Evolutionary conservation across 805 yeast species (phyloP).

Genomic region (Kregervanrija pseudodelftensis): DNA sequence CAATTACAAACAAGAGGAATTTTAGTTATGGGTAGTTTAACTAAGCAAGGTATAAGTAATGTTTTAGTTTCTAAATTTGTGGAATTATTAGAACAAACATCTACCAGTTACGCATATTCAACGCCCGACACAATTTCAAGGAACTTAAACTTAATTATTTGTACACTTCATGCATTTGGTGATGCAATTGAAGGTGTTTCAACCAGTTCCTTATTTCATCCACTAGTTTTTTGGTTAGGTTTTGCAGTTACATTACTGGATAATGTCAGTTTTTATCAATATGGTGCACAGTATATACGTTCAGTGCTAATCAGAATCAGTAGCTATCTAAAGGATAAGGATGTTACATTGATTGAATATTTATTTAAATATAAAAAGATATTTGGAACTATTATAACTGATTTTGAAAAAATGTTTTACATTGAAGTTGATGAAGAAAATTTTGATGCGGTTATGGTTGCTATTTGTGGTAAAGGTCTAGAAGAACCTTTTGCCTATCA

Average conservation of each 20-base stretch:
- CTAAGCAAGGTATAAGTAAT: conserved; percentile 57
- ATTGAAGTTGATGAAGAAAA: conserved; percentile 35
- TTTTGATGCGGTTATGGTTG: conserved; percentile 44
- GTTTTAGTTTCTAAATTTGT: conserved; percentile 28
- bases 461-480: conserved; percentile 48
- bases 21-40: conserved; percentile 61
- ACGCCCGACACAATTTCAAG: neutral
- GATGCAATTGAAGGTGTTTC: conserved; percentile 44
- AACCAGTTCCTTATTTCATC: conserved; percentile 36
- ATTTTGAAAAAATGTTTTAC: conserved; percentile 36
- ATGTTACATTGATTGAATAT: conserved; percentile 24
- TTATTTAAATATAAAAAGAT: conserved; percentile 25
- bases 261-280: conserved; percentile 23
- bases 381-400: conserved; percentile 35
- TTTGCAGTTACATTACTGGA: conserved; percentile 19
- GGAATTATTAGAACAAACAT: conserved; percentile 17
- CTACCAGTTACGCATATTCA: neutral
- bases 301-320: conserved; percentile 29
- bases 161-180: conserved; percentile 38
- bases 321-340: conserved; percentile 23
- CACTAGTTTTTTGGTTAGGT: conserved; percentile 44
- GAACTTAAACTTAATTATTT: conserved; percentile 18
- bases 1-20: conserved; percentile 62
- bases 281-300: conserved; percentile 29
- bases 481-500: conserved; percentile 49